Evolutionary conservation across 345 rosid genomes (phyloP), one percentile per base, ranked within the genome.

Genomic region (Reutealis trisperma): DNA sequence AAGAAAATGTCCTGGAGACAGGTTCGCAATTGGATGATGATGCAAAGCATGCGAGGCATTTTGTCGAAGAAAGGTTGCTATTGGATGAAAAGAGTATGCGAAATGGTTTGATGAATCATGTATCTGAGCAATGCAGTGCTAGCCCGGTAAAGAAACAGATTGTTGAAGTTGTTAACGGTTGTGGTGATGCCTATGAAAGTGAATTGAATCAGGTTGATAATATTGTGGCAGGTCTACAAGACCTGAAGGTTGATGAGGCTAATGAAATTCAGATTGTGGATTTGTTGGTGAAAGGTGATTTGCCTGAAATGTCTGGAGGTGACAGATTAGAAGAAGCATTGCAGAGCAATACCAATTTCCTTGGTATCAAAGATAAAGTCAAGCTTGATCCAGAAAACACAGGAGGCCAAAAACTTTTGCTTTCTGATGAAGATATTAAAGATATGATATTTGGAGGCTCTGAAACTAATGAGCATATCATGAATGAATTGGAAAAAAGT

Each of bases 351-450:
- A 21, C 68, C 10, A 32, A 22, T 14, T 63, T 72, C 67, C 24
- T 30, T 61, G 65, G 21, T 25, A 27, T 42, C 14, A 37, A 13
- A 49, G 70, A 54, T 59, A 69, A 82, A 64, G 69, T 34, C n/a
- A 76, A 74, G 67, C 68, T 14, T 52, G 77, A 42, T 24, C 42
- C 72, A 64, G 78, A 72, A 21, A 67, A 59, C 21, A 59, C 45
- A 58, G 67, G 2, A 64, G 80, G 54, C 11, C 68, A 73, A 52
- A 72, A 76, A 7, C 27, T 63, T 67, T 65, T 81, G 42, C 77
- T 79, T 77, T 79, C 79, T 63, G 76, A 83, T 76, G 81, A 84
- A 21, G 83, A 82, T 30, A n/a, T n/a, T 76, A 79, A 84, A 21
- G 83, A 47, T 42, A 77, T 85, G 64, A 78, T 37, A 55, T 80